Evolutionary conservation across 2,329 filamentous ascomycete genomes (phyloP).

Genomic region (Fusarium beomiforme): DNA sequence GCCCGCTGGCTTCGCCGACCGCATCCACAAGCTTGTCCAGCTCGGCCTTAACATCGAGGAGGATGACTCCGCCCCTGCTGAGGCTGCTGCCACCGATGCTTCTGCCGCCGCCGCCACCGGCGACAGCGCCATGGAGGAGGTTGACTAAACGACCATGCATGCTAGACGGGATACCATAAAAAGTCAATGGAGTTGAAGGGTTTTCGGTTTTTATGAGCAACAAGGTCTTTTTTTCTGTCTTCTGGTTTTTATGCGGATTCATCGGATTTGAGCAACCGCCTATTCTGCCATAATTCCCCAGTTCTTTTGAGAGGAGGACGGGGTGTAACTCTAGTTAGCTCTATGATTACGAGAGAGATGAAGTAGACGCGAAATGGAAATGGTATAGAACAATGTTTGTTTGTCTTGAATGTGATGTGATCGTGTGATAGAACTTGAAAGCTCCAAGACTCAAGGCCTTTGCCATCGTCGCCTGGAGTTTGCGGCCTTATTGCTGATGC

Average conservation of each 20-base stretch:
- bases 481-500: neutral
- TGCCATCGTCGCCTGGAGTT: no score
- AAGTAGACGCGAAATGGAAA: constrained; percentile 52
- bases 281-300: constrained; percentile 50
- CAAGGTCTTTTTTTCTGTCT: constrained; percentile 45
- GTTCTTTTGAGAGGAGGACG: constrained; percentile 36
- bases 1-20: constrained; percentile 96
- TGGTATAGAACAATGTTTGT: constrained; percentile 39
- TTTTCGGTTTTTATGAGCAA: constrained; percentile 47
- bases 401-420: neutral
- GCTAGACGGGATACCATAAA: constrained; percentile 52
- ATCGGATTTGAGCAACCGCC: constrained; percentile 42
- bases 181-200: constrained; percentile 57
- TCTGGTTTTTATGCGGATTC: constrained; percentile 45
- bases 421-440: neutral
- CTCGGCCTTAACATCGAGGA: constrained; percentile 98
- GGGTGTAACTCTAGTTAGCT: constrained; percentile 56
- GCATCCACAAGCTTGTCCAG: constrained; percentile 99
- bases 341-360: constrained; percentile 54
- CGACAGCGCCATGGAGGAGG: constrained; percentile 99
- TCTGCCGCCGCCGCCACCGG: constrained; percentile 65
- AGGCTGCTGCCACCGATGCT: constrained; percentile 67
- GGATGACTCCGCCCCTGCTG: constrained; percentile 77
- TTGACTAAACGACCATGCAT: constrained; percentile 75
- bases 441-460: no score